These are phyloP conservation scores for Dothidotthia symphoricarpi DNA, from an alignment of 2,329 filamentous ascomycete species.

Conservation along the genomic window DNA sequence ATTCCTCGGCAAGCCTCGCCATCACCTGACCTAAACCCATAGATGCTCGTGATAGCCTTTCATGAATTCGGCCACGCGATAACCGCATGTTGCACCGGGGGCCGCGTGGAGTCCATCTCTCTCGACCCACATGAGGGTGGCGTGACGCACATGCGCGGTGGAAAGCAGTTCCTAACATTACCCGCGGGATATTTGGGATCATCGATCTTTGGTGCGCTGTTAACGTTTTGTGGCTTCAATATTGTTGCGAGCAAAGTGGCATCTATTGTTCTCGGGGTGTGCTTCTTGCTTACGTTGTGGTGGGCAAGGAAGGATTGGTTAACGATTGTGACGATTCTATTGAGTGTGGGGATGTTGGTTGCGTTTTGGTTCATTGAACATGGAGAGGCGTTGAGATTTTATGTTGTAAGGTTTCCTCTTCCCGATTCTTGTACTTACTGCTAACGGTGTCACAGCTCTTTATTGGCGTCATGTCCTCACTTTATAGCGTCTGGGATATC, in stretches of 20 bases:
- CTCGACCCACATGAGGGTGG: constrained; percentile 75
- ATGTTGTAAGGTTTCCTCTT: constrained; percentile 56
- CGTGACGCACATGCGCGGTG: constrained; percentile 74
- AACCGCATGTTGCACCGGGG: constrained; percentile 69
- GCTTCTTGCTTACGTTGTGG: constrained; percentile 77
- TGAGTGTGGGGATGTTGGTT: constrained; percentile 68
- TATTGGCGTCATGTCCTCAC: constrained; percentile 76
- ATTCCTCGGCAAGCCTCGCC: background rate
- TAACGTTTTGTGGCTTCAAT: constrained; percentile 78
- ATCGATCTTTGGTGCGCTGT: constrained; percentile 70
- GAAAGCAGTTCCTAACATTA: constrained; percentile 67
- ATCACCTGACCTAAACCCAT: background rate
- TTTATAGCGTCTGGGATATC: constrained; percentile 83
- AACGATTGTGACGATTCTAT: constrained; percentile 67
- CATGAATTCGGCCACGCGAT: constrained; percentile 78
- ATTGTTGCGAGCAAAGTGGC: constrained; percentile 80
- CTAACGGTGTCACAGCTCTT: constrained; percentile 55
- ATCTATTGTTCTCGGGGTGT: constrained; percentile 68
- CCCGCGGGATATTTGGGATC: constrained; percentile 78
- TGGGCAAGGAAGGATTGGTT: constrained; percentile 79
- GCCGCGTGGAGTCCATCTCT: constrained; percentile 70
- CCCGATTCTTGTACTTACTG: background rate
- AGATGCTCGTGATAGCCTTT: constrained; percentile 83
- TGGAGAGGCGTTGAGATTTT: constrained; percentile 69
- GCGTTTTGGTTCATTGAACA: constrained; percentile 79